Conservation (phyloP, 306 rosid genomes). For the Citrullus colocynthis region DNA sequence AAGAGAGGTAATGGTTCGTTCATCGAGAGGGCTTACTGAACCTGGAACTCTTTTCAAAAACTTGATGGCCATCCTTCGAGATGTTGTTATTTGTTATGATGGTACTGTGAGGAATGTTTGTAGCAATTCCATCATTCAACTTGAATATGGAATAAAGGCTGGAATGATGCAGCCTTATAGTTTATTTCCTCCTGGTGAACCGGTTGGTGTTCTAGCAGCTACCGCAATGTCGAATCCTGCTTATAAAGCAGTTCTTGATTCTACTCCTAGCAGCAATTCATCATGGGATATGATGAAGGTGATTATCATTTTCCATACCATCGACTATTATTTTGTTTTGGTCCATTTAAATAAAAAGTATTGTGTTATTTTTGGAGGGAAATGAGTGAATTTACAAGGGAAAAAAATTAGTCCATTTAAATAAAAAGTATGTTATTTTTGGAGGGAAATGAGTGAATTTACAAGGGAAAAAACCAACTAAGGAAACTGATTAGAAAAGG, state of each 20-base stretch:
- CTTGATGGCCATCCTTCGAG: conserved; percentile 93
- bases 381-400: too few species aligned
- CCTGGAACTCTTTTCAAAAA: conserved; percentile 89
- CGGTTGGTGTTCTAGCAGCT: conserved; percentile 96
- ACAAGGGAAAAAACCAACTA: too few species aligned
- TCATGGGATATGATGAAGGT: conserved; percentile 99
- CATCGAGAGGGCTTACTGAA: conserved; percentile 88
- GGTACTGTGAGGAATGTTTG: conserved; percentile 87
- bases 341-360: background rate
- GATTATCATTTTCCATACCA: background rate
- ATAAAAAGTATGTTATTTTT: background rate
- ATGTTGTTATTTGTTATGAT: conserved; percentile 77
- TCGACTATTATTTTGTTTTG: background rate
- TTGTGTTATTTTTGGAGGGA: too few species aligned
- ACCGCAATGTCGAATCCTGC: conserved; percentile 98
- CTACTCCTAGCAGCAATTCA: conserved; percentile 79
- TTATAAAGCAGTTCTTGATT: conserved; percentile 89
- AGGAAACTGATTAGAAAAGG: too few species aligned
- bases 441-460: too few species aligned
- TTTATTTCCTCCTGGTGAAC: conserved; percentile 87
- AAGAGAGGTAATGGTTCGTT: conserved; percentile 72
- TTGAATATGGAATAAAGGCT: conserved; percentile 50
- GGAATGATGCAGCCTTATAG: conserved; percentile 26
- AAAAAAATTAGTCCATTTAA: background rate
- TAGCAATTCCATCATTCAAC: conserved; percentile 73